Evolutionary conservation across 768 basidiomycete species (phyloP).

Genomic region (Rhizopogon rudus): DNA sequence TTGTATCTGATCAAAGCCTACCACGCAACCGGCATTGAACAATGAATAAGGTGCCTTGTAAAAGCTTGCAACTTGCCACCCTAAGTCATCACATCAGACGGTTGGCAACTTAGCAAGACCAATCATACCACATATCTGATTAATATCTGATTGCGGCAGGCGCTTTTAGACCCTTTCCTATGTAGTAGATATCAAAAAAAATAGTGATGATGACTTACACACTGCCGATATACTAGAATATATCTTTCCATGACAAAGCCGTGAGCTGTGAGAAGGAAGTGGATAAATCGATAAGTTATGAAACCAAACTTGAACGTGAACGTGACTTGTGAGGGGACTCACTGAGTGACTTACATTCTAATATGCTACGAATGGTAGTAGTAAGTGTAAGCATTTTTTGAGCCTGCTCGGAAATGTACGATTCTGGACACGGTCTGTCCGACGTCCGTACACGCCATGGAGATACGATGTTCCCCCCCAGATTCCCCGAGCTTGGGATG

Average conservation of each 20-base stretch:
- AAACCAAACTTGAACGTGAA: neutral
- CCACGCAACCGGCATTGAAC: no score
- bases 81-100: neutral
- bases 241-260: slow-evolving; percentile 1
- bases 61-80: neutral
- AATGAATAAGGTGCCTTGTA: no score
- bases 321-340: neutral
- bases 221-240: neutral
- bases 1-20: neutral
- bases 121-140: neutral
- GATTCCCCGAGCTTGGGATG: neutral
- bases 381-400: neutral
- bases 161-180: no score
- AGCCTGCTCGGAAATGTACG: slow-evolving; percentile 4
- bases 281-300: neutral
- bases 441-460: slow-evolving; percentile 2
- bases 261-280: neutral
- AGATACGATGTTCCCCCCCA: neutral
- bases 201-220: neutral
- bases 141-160: neutral
- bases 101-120: neutral
- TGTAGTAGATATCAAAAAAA: neutral
- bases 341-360: neutral
- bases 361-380: slow-evolving; percentile 1
- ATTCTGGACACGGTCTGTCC: slow-evolving; percentile 5